Percentiles rank a stretch among this genome's conserved stretches.
Conservation (phyloP, 768 basidiomycete species). For the Hortiboletus flavorubellus region DNA sequence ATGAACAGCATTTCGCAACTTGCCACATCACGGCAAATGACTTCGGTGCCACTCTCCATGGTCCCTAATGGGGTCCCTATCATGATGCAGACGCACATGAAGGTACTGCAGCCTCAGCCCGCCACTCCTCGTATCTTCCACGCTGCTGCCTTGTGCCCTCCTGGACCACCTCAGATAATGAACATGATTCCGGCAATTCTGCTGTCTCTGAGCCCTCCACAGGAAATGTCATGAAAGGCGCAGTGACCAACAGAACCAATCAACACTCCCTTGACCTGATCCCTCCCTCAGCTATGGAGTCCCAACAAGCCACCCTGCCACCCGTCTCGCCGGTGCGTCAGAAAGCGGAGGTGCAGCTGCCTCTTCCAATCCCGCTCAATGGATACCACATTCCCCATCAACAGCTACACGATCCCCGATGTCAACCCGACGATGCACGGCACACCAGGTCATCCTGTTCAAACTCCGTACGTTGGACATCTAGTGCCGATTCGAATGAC, state of each 20-base stretch:
- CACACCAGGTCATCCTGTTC: slow-evolving; percentile 37
- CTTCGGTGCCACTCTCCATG: slow-evolving; percentile 20
- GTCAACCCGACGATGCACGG: slow-evolving; percentile 34
- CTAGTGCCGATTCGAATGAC: slow-evolving; percentile 24
- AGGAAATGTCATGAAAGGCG: slow-evolving; percentile 19
- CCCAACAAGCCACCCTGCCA: slow-evolving; percentile 24
- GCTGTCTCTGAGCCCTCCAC: slow-evolving; percentile 34
- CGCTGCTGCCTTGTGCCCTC: slow-evolving; percentile 33
- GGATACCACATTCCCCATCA: slow-evolving; percentile 48
- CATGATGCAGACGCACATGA: slow-evolving; percentile 55
- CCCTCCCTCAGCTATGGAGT: slow-evolving; percentile 13
- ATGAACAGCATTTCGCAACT: slow-evolving; percentile 28
- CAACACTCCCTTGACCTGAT: slow-evolving; percentile 23
- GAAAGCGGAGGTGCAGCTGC: slow-evolving; percentile 47
- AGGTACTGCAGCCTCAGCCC: slow-evolving; percentile 55
- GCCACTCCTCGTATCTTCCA: slow-evolving; percentile 53
- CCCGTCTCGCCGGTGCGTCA: slow-evolving; percentile 41
- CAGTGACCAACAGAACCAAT: slow-evolving; percentile 25
- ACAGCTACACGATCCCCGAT: slow-evolving; percentile 37
- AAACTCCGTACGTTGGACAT: slow-evolving; percentile 29
- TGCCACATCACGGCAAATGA: slow-evolving; percentile 18
- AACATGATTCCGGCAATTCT: slow-evolving; percentile 5
- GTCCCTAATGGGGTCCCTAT: slow-evolving; percentile 49
- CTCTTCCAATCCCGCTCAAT: slow-evolving; percentile 39
- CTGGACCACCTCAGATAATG: too few species aligned